phyloP scores from a whole-genome alignment of 2,329 filamentous ascomycete species.

The Arthrobotrys megalospora region DNA sequence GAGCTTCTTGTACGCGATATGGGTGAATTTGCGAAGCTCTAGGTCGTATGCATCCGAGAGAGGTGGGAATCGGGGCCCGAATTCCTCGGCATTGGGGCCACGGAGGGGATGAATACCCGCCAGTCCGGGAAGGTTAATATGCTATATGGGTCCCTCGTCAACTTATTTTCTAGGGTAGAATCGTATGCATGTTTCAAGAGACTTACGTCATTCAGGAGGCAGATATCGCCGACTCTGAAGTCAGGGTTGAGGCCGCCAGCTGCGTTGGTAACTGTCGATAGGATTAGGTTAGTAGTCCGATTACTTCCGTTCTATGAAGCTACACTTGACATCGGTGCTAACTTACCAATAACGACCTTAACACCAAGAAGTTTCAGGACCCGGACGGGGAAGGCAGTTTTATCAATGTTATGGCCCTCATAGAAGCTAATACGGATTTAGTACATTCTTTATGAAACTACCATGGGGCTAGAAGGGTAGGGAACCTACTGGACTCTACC shows the following conservation, averaged over 20 bases:
- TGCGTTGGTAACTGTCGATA: constrained; percentile 75
- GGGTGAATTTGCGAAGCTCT: constrained; percentile 73
- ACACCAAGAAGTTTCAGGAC: constrained; percentile 76
- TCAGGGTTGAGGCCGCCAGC: constrained; percentile 77
- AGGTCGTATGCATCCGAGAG: constrained; percentile 78
- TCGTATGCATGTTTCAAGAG: neutral
- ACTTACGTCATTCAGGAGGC: constrained; percentile 76
- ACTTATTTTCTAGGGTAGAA: constrained; percentile 3
- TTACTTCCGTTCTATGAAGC: neutral
- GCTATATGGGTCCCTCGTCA: constrained; percentile 67
- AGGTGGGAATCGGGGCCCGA: constrained; percentile 76
- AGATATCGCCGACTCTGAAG: constrained; percentile 77
- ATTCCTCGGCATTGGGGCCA: constrained; percentile 76
- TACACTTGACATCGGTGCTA: constrained; percentile 68
- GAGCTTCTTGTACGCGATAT: constrained; percentile 73
- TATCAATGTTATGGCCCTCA: constrained; percentile 76
- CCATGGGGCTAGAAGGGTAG: constrained; percentile 7
- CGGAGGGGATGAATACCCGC: constrained; percentile 75
- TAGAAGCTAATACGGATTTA: constrained; percentile 72
- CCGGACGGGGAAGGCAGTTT: constrained; percentile 76
- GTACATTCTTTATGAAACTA: constrained; percentile 29
- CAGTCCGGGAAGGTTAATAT: constrained; percentile 76
- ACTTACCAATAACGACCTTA: constrained; percentile 70
- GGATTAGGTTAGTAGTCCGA: constrained; percentile 27
- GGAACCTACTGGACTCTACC: constrained; percentile 76